Conservation (phyloP, 176 grass and related monocot genomes). For the Aegilops sharonensis region DNA sequence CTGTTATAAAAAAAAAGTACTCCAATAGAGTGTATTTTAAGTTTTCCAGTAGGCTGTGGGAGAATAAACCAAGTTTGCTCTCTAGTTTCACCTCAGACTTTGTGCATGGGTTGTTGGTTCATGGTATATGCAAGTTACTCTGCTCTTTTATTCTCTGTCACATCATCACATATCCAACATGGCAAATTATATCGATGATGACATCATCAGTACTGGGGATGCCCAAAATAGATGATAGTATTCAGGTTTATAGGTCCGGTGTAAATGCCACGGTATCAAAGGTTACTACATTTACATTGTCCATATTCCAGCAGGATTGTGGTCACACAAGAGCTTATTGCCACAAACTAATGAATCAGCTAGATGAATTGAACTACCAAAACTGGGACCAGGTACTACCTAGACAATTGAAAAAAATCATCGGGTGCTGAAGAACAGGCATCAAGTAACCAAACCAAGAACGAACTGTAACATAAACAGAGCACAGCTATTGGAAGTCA, state of each 20-base stretch:
- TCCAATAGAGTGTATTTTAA: neutral
- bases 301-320: neutral
- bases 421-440: neutral
- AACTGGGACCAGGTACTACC: neutral
- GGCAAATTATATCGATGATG: neutral
- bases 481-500: neutral
- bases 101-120: neutral
- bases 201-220: neutral
- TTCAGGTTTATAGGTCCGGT: neutral
- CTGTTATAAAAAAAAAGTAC: neutral
- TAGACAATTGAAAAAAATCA: neutral
- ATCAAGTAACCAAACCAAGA: slow-evolving; percentile 5
- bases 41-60: neutral
- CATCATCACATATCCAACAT: neutral
- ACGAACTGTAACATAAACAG: neutral
- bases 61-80: neutral
- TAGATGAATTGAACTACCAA: neutral
- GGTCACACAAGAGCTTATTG: neutral
- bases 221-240: neutral
- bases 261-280: neutral
- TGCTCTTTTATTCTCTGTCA: neutral
- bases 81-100: neutral
- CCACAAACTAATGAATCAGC: neutral
- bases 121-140: neutral
- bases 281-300: neutral